Evolutionary conservation across 1,139 yeast genomes (phyloP), one percentile per base, ranked within the genome.

Genomic region (Hansenula sp.): DNA sequence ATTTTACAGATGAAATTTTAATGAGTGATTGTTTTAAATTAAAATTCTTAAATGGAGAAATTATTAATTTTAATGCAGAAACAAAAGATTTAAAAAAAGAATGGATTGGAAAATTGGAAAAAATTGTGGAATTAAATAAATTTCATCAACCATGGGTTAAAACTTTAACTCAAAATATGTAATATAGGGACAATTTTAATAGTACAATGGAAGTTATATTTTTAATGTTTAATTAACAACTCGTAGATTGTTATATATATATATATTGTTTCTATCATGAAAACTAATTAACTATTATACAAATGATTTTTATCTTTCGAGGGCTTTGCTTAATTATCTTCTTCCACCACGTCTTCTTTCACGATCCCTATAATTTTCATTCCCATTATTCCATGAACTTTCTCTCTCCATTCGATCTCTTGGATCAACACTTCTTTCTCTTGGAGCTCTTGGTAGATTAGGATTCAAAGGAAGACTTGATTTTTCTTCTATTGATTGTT

Each of bases 71-170:
- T 55, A 82, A 82, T 11, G 84, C 89, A 17, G 84, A 83, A 37
- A 74, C 73, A 40, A 68, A 65, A 41, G 60, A 59, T n/a, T 81
- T 76, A 39, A 78, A 77, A 59, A 55, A 57, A 25, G 64, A 63
- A 41, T 84, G 94, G 94, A 71, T 79, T 38, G 48, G 59, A 3
- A 56, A 67, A 4, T 57, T 83, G 38, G 82, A 79, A 48, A 66
- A 66, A 39, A 73, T 81, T 28, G 71, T 80, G 19, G 68, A 69
- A 45, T 65, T 75, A 50, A 75, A 77, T 56, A 70, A 59, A 38
- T 65, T 68, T 42, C 69, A 76, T 51, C 88, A 82, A 56, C 87
- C 89, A 1, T 83, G 94, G 94, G 82, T 83, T 21, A 77, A 74
- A 37, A 13, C 37, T 9, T 22, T 53, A 18, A 40, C 44, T 17